Percentiles rank a stretch among this genome's conserved stretches.
Evolutionary conservation across 78 protist genomes (phyloP).

Genomic region (Dictyostelium discoideum): dicty_2.7 NC_007088.5:3001001-3001500

Average conservation of each 20-base stretch:
- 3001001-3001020: constrained; percentile 86
- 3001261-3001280: constrained; percentile 69
- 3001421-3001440: constrained; percentile 82
- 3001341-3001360: constrained; percentile 68
- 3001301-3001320: constrained; percentile 75
- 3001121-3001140: constrained; percentile 87
- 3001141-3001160: constrained; percentile 72
- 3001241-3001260: constrained; percentile 81
- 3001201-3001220: constrained; percentile 76
- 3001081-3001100: constrained; percentile 79
- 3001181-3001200: constrained; percentile 54
- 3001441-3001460: constrained; percentile 77
- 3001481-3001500: constrained; percentile 2
- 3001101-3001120: constrained; percentile 85
- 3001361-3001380: constrained; percentile 59
- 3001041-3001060: constrained; percentile 80
- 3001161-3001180: constrained; percentile 4
- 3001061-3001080: constrained; percentile 47
- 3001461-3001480: constrained; percentile 42
- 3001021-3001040: constrained; percentile 79
- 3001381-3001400: constrained; percentile 61
- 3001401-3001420: constrained; percentile 60
- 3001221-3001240: constrained; percentile 67
- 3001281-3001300: constrained; percentile 76
- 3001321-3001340: constrained; percentile 36